Evolutionary conservation across 2,329 filamentous ascomycete species (phyloP), one percentile per base, ranked within the genome.

Genomic region (Hirsutella rhossiliensis): DNA sequence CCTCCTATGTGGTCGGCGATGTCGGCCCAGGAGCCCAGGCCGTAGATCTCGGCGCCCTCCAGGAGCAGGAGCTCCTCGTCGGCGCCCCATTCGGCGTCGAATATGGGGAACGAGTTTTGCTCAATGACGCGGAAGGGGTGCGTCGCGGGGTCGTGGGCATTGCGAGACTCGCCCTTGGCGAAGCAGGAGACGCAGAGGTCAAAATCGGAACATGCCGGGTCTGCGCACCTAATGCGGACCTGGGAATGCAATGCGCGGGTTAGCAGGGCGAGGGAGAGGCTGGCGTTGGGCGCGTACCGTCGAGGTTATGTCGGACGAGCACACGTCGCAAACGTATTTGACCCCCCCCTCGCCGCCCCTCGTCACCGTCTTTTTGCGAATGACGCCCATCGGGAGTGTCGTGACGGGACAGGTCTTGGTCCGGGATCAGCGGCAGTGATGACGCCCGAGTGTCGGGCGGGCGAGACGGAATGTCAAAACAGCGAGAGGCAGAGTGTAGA

Each of bases 1-100:
- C 92, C 92, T 42, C 92, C 92, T 55, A 98, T 97, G 62, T 98
- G 92, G 62, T 98, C 90, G 32, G 92, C 89, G 49, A 98, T 94
- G 57, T 98, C 92, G 34, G 89, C 87, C 90, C 92, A 98, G 19
- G 90, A 97, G 3, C 92, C 92, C 41, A 98, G 70, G 0, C 92
- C 92, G 59, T 98, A 98, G 46, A 87, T 94, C 63, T 98, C 92
- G 11, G 87, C 88, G 19, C 92, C 92, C 66, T 98, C 92, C 1
- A 98, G 67, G 43, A 98, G 68, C 5, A 97, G 68, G n/a, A 97
- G 66, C 63, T 98, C 92, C 61, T 98, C 92, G 59, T 98, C 92
- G 20, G 92, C 92, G 43, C 92, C 92, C 92, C 92, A 98, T 58
- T 95, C 89, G 46, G 79, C 76, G 52, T 89, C 83, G 57, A 94